Conservation (phyloP, 768 basidiomycete genomes). For the Nevesoporus exiguus region DNA sequence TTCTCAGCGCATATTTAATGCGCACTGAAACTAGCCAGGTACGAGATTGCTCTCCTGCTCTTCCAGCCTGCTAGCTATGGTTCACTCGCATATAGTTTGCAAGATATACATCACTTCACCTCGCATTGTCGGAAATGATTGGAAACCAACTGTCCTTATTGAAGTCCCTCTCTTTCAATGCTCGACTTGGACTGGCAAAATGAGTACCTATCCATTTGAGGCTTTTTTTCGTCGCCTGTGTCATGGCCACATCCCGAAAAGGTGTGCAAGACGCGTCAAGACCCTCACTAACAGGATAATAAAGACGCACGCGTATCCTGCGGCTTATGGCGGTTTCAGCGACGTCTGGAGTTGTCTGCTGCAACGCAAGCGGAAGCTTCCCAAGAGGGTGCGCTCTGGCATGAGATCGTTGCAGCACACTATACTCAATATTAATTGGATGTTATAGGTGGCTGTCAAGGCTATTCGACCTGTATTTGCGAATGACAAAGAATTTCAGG, state of each 20-base stretch:
- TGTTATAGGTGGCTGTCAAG: conserved; percentile 28
- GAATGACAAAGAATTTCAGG: not conserved
- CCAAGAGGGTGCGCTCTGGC: conserved; percentile 9
- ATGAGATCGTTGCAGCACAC: not conserved
- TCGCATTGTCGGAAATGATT: too few relatives aligned
- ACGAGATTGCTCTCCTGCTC: not conserved
- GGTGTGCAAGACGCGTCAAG: not conserved
- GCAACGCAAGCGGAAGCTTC: not conserved
- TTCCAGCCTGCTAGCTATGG: not conserved
- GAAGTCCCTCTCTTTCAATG: not conserved
- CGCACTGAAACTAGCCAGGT: not conserved
- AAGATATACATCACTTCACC: not conserved
- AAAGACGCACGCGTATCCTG: conserved; percentile 19
- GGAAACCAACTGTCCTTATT: too few relatives aligned
- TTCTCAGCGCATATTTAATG: too few relatives aligned
- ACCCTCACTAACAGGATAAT: conserved; percentile 17
- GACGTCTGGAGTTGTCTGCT: conserved; percentile 28
- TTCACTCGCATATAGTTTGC: not conserved
- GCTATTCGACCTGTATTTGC: conserved; percentile 12
- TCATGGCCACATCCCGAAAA: not conserved
- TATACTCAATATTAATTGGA: not conserved
- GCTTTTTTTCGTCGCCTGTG: not conserved
- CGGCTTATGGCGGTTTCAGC: conserved; percentile 29
- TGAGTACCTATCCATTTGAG: not conserved
- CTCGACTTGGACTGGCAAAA: conserved; percentile 3